Evolutionary conservation across 768 basidiomycete genomes (phyloP), one percentile per base, ranked within the genome.

Genomic region (Boletus rubroflammeus): DNA sequence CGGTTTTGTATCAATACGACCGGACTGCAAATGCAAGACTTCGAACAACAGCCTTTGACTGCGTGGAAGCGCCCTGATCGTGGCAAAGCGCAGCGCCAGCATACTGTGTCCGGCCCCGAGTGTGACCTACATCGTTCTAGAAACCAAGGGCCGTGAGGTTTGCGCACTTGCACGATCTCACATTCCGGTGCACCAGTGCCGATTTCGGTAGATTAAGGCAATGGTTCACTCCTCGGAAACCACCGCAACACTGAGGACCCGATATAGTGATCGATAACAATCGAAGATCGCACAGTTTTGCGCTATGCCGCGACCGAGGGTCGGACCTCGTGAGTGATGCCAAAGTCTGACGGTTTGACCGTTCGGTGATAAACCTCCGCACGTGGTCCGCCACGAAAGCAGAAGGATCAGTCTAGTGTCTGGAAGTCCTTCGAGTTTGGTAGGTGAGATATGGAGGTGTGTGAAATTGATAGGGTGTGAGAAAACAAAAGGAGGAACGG

Each of bases 271-370:
- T 56, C 34, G 65, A 69, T 44, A 86, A 73, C 45, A 68, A 71
- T 47, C 66, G 63, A 41, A 86, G 72, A 15, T 66, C 54, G 6
- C 75, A 72, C 38, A 70, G 76, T 11, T 19, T 62, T 61, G 49
- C 67, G 70, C 58, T 83, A 75, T 56, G 79, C 78, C 25, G 59
- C 55, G 26, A 73, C 59, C 38, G 74, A 74, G 1, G 82, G 84
- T n/a, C 82, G 79, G 44, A 83, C 81, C 47, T 81, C 75, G n/a
- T 58, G 49, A 76, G 62, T 81, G 81, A 45, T 78, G 83, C 10
- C 77, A 72, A n/a, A 84, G 73, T 50, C 79, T 78, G 47, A 84
- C 72, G 1, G 62, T 67, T 48, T 67, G 65, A 31, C 77, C 60
- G 46, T 39, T 48, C 21, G 47, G 28, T 28, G 55, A 57, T 50